Conservation (phyloP, 805 yeast species). For the Wickerhamia fluorescens region DNA sequence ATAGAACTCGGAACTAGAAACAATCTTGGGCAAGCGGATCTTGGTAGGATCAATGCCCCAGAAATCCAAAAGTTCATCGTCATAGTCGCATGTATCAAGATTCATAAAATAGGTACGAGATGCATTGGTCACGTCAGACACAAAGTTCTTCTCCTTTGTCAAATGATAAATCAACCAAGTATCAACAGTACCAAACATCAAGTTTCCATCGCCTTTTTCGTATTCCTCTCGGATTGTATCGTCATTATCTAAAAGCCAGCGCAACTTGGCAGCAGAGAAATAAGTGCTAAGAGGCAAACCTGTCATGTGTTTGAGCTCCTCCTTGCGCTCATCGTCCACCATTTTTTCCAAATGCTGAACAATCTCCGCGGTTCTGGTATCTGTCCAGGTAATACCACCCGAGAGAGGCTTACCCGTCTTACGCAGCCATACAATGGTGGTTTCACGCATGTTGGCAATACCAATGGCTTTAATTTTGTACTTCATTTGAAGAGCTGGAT, state of each 20-base stretch:
- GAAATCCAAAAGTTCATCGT: constrained; percentile 62
- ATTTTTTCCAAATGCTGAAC: constrained; percentile 55
- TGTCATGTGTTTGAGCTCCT: constrained; percentile 52
- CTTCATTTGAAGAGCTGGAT: constrained; percentile 44
- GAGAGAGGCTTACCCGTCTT: constrained; percentile 75
- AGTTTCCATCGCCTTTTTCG: constrained; percentile 59
- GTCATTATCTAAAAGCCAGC: constrained; percentile 83
- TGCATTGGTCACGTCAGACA: constrained; percentile 88
- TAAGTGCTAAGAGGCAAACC: constrained; percentile 90
- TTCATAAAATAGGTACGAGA: constrained; percentile 88
- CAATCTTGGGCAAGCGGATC: constrained; percentile 67
- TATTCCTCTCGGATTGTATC: constrained; percentile 59
- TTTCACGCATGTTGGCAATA: constrained; percentile 93
- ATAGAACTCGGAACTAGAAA: constrained; percentile 69
- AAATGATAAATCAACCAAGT: constrained; percentile 87
- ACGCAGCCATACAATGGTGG: constrained; percentile 82
- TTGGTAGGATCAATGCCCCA: constrained; percentile 72
- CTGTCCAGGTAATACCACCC: constrained; percentile 95
- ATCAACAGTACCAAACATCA: constrained; percentile 92
- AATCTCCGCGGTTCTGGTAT: constrained; percentile 73
- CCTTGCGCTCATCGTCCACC: constrained; percentile 48
- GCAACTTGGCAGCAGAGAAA: constrained; percentile 82
- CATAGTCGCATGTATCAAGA: constrained; percentile 68
- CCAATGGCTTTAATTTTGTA: constrained; percentile 72
- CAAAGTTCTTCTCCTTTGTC: constrained; percentile 61